phyloP scores from a whole-genome alignment of 163 green algal genomes.

The Chlamydomonas reinhardtii region DNA sequence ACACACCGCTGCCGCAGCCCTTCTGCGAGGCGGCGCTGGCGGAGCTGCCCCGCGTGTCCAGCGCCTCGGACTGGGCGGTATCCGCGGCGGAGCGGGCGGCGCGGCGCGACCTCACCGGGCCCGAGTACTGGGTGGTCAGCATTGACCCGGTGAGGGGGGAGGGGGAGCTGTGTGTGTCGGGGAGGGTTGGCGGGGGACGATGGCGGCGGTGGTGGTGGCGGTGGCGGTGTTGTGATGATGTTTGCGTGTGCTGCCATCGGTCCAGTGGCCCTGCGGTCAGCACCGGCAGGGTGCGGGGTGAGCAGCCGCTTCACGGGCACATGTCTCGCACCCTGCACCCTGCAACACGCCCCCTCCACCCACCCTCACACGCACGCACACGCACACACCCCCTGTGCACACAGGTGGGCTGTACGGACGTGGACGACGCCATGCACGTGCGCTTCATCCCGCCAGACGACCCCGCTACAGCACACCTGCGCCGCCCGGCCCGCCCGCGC shows the following conservation, averaged over 20 bases:
- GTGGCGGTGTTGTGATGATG: no score
- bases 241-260: no score
- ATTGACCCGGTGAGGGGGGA: slow-evolving; percentile 51
- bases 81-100: slow-evolving; percentile 54
- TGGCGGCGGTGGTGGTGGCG: no score
- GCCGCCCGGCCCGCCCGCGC: no score
- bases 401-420: slow-evolving; percentile 79
- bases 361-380: no score
- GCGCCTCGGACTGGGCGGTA: slow-evolving; percentile 46
- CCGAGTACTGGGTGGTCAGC: slow-evolving; percentile 75
- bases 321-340: no score
- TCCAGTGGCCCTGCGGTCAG: no score
- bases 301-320: no score
- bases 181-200: not conserved
- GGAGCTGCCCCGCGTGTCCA: slow-evolving; percentile 69
- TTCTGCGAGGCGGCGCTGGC: slow-evolving; percentile 72
- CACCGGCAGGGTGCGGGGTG: no score
- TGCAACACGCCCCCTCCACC: no score
- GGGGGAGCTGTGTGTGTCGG: not conserved
- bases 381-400: no score
- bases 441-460: slow-evolving; percentile 49
- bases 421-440: slow-evolving; percentile 88
- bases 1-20: slow-evolving; percentile 52
- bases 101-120: slow-evolving; percentile 68
- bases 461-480: not conserved